Conservation (phyloP, 2,329 filamentous ascomycete species). For the Diaporthe sp. region DNA sequence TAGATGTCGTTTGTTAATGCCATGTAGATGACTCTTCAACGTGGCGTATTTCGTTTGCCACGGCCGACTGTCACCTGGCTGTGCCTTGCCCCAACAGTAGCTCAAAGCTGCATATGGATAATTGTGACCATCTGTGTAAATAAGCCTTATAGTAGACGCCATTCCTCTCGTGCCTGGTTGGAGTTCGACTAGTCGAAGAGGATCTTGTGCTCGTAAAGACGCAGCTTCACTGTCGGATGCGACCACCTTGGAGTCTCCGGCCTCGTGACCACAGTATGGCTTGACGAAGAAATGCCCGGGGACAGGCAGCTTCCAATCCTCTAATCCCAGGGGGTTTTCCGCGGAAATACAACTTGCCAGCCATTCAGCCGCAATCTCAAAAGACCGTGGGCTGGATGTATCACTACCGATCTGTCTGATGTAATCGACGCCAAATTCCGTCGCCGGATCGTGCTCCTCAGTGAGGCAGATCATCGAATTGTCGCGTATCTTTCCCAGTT, state of each 20-base stretch:
- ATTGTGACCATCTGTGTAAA: neutral
- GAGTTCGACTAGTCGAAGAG: neutral
- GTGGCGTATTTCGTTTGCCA: neutral
- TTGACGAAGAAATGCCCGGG: no score
- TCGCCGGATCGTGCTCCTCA: neutral
- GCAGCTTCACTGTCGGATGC: neutral
- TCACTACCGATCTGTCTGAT: neutral
- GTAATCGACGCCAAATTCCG: neutral
- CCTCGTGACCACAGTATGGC: no score
- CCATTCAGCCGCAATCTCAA: neutral
- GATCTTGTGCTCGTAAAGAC: neutral
- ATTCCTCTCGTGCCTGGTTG: neutral
- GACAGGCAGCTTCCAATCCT: neutral
- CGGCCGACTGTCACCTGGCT: neutral
- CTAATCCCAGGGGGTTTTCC: neutral
- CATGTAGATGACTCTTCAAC: neutral
- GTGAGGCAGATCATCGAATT: neutral
- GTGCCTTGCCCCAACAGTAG: neutral
- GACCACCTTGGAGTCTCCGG: neutral
- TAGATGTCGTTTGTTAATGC: neutral
- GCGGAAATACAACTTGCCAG: neutral
- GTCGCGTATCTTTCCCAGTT: neutral
- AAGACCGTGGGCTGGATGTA: neutral
- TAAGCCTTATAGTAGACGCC: neutral
- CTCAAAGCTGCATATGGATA: neutral